A percentile compares a stretch with the other conserved stretches of the same genome.
Evolutionary conservation across 495 filamentous ascomycete species (phyloP).

Genomic region (Pyrenopolyporus hunteri): DNA sequence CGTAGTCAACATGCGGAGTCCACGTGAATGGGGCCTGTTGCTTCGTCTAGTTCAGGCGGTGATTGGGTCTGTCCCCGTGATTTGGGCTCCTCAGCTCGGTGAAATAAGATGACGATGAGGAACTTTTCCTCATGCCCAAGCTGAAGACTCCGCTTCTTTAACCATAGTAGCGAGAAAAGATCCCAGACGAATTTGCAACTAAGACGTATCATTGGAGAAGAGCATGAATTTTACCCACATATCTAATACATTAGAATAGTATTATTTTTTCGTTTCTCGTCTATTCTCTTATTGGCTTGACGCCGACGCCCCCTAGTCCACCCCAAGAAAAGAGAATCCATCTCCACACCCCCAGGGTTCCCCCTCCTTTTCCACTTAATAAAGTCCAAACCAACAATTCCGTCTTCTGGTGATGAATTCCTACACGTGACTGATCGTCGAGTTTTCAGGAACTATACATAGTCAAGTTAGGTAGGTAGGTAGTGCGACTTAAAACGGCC

Average conservation of each 20-base stretch:
- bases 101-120: conserved; percentile 26
- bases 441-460: too few species aligned
- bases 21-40: not conserved
- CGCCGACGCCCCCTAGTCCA: too few species aligned
- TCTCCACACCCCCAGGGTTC: conserved; percentile 20
- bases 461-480: not conserved
- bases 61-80: not conserved
- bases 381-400: conserved; percentile 17
- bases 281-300: too few species aligned
- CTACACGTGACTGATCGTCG: conserved; percentile 22
- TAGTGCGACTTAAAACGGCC: not conserved
- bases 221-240: conserved; percentile 6
- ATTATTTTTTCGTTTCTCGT: conserved; percentile 11
- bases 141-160: conserved; percentile 9
- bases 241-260: not conserved
- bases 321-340: too few species aligned
- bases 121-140: conserved; percentile 10
- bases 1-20: not conserved
- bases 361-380: conserved; percentile 39
- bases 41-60: not conserved
- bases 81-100: conserved; percentile 21
- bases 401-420: conserved; percentile 5
- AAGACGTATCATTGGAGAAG: conserved; percentile 16
- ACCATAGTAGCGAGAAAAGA: conserved; percentile 1
- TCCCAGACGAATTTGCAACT: not conserved